Evolutionary conservation across 306 rosid genomes (phyloP).

Genomic region (Prunus mongolica): DNA sequence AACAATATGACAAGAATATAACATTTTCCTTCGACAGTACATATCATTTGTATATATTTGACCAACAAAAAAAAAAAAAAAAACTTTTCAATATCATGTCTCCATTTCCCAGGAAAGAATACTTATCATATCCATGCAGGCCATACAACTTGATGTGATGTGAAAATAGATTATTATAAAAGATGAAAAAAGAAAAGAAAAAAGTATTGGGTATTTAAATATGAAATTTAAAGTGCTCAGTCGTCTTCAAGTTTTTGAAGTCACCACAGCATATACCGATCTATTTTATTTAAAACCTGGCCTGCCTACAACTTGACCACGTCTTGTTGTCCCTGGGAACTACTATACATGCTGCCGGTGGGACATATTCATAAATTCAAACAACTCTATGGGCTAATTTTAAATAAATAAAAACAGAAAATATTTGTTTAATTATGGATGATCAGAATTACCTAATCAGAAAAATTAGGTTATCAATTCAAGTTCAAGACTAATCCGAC

Average conservation of each 20-base stretch:
- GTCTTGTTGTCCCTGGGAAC: neutral
- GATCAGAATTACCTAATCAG: neutral
- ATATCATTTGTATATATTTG: too few species aligned
- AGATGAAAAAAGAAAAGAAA: too few species aligned
- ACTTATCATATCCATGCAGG: neutral
- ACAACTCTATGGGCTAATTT: neutral
- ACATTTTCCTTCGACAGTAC: too few species aligned
- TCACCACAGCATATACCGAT: neutral
- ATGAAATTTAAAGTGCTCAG: too few species aligned
- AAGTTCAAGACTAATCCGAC: slow-evolving; percentile 9
- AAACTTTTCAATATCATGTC: neutral
- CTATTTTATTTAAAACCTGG: neutral
- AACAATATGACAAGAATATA: too few species aligned
- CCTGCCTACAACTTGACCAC: neutral
- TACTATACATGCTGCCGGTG: neutral
- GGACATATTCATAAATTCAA: neutral
- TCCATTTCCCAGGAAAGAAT: neutral
- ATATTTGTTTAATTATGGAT: neutral
- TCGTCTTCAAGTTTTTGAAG: neutral
- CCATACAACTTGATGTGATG: neutral
- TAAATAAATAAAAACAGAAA: neutral
- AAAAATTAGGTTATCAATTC: neutral
- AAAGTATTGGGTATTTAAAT: too few species aligned
- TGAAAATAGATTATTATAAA: neutral
- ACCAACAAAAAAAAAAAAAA: neutral